A percentile compares a stretch with the other conserved stretches of the same genome.
Evolutionary conservation across 805 yeast species (phyloP).

Genomic region (Ogataea corticis): DNA sequence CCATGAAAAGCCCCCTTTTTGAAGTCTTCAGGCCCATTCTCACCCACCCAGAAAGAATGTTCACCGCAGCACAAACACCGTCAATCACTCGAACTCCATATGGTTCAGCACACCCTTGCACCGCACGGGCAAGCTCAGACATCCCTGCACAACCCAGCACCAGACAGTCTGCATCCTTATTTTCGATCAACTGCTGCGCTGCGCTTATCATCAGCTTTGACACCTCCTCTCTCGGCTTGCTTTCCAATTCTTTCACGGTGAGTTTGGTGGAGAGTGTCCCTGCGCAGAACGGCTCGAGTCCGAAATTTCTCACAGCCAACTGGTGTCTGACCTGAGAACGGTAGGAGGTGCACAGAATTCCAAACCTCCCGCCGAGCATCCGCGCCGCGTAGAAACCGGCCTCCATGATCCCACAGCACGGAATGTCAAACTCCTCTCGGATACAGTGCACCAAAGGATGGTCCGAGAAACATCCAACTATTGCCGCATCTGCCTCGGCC

Average conservation of each 20-base stretch:
- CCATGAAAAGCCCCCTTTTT: constrained; percentile 27
- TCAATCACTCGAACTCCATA: constrained; percentile 87
- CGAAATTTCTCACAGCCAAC: constrained; percentile 32
- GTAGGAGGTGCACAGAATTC: constrained; percentile 33
- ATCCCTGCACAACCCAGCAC: constrained; percentile 68
- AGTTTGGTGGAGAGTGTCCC: constrained; percentile 35
- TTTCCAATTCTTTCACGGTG: constrained; percentile 35
- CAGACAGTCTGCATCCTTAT: constrained; percentile 58
- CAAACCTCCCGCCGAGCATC: constrained; percentile 35
- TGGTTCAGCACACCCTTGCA: constrained; percentile 91
- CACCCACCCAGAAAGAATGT: constrained; percentile 35
- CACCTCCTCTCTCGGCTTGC: constrained; percentile 34
- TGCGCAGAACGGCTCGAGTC: constrained; percentile 34
- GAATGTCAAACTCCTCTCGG: constrained; percentile 37
- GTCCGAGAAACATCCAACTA: constrained; percentile 39
- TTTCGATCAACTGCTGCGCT: constrained; percentile 29
- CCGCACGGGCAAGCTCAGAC: constrained; percentile 88
- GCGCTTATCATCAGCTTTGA: constrained; percentile 27
- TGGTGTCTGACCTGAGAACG: constrained; percentile 35
- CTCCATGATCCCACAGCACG: constrained; percentile 37
- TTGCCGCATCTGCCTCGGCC: constrained; percentile 31
- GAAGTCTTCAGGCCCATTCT: constrained; percentile 37
- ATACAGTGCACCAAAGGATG: constrained; percentile 37
- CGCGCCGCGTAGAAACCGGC: constrained; percentile 36
- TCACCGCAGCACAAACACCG: constrained; percentile 29